Base-by-base conservation (phyloP, 1,284 basidiomycete genomes). In the Apiotrichum akiyoshidainum region DNA sequence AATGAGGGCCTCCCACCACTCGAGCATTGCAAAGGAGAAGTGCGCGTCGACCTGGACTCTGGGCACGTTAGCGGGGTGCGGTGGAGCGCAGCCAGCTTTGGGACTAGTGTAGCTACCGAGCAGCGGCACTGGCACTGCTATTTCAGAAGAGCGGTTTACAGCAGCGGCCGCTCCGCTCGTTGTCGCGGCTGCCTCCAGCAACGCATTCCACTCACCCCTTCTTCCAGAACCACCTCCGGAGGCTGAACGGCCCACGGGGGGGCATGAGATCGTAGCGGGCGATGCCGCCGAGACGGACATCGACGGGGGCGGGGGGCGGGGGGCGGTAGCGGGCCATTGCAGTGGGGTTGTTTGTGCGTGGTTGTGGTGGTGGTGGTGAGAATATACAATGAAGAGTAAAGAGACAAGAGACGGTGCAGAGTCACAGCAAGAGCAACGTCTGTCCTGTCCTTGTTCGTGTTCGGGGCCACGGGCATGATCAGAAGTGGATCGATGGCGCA, bases 1-100 rank as follows among this genome's bases (percentile, higher is more conserved):
- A 13, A 77, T 60, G 13, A 68, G 60, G 33, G 70, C 71, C 65
- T 79, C 77, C 73, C 73, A 75, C 16, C 70, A 68, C 60, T 78
- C 75, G 58, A 79, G 66, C 74, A 79, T 75, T 19, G 67, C 68
- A 31, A 75, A 64, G 14, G 69, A 72, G 40, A 76, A 71, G 12
- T 72, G 73, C 34, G 70, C 64, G 46, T 74, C 74, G 31, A 78
- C 58, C 58, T 63, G 67, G 26, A 75, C 67, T 48, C 76, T 78
- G 54, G 5, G 16, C 2, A 12, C 7, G 33, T 48, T 16, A 35
- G 52, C 42, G 13, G 3, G 17, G 21, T 4, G 7, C 26, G 26
- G 26, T 31, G 26, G 26, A 31, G 26, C 7, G 26, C 4, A 31
- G 26, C n/a, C 16, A n/a, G 33, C 46, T 48, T 21, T 22, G 22